Conservation (phyloP, 2,329 filamentous ascomycete species). For the Geosmithia flava region DNA sequence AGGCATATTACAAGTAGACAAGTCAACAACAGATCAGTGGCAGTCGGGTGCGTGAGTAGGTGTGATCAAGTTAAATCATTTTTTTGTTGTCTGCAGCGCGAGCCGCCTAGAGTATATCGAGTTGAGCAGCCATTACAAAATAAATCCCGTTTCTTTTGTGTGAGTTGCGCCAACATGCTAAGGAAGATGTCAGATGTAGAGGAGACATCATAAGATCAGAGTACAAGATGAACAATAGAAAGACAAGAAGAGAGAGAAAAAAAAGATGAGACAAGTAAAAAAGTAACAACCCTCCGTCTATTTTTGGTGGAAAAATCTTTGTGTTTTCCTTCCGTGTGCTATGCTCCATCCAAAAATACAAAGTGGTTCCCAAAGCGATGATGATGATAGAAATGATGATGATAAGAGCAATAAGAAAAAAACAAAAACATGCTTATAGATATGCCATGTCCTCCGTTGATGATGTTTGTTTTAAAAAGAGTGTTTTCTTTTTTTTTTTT, state of each 20-base stretch:
- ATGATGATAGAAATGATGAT: neutral
- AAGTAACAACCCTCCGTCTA: no score
- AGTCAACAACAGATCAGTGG: no score
- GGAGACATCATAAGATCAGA: no score
- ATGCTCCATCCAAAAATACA: neutral
- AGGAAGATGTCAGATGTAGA: no score
- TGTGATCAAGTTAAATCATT: neutral
- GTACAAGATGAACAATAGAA: slow-evolving; percentile 6
- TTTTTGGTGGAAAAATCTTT: neutral
- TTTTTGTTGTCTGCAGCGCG: no score
- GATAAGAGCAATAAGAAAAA: neutral
- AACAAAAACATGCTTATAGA: neutral
- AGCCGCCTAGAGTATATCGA: no score
- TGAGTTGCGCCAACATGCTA: no score
- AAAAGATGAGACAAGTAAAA: neutral
- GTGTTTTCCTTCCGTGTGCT: neutral
- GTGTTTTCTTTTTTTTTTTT: neutral
- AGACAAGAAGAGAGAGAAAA: slow-evolving; percentile 8
- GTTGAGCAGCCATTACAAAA: no score
- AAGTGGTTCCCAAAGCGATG: neutral
- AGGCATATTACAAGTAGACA: no score
- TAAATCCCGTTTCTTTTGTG: no score
- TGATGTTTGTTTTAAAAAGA: neutral
- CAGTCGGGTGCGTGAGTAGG: no score
- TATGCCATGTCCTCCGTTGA: neutral